phyloP scores from a whole-genome alignment of 495 filamentous ascomycete species.

The Filosporella fistucella region DNA sequence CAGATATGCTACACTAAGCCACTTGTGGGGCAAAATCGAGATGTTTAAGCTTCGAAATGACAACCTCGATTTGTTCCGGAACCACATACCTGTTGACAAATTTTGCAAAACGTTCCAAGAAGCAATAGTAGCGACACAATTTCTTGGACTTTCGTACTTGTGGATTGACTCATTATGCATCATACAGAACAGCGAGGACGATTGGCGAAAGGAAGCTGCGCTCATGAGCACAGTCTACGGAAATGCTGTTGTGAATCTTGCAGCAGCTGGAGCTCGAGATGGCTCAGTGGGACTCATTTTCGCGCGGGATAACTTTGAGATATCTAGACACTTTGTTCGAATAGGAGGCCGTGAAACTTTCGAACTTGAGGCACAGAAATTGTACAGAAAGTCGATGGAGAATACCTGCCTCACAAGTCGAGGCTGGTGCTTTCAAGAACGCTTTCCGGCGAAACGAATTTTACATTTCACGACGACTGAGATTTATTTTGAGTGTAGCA shows the following conservation, averaged over 20 bases:
- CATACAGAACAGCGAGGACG: constrained; percentile 16
- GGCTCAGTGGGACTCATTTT: neutral
- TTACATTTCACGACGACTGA: constrained; percentile 1
- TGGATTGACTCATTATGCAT: constrained; percentile 20
- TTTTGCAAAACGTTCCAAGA: constrained; percentile 15
- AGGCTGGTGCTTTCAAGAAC: constrained; percentile 10
- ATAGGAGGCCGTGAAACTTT: no score
- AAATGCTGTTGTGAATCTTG: constrained; percentile 11
- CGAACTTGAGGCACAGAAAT: neutral
- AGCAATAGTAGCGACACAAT: constrained; percentile 8
- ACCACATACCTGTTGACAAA: neutral
- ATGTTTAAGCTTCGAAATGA: neutral
- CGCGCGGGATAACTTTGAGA: neutral
- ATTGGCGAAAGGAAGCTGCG: constrained; percentile 17
- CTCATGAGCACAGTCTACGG: constrained; percentile 17
- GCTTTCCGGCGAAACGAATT: constrained; percentile 1
- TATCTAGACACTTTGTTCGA: no score
- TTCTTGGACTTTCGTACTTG: constrained; percentile 12
- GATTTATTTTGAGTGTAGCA: constrained; percentile 58
- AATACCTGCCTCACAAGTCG: neutral
- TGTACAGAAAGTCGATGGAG: neutral
- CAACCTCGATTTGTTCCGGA: neutral
- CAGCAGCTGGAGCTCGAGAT: constrained; percentile 2
- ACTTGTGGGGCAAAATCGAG: constrained; percentile 5
- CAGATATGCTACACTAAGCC: constrained; percentile 12